Percentiles rank a stretch among this genome's conserved stretches.
These are phyloP conservation scores for Hymenoscyphus fraxineus DNA, from an alignment of 2,329 filamentous ascomycete species.

Conservation along the genomic window DNA sequence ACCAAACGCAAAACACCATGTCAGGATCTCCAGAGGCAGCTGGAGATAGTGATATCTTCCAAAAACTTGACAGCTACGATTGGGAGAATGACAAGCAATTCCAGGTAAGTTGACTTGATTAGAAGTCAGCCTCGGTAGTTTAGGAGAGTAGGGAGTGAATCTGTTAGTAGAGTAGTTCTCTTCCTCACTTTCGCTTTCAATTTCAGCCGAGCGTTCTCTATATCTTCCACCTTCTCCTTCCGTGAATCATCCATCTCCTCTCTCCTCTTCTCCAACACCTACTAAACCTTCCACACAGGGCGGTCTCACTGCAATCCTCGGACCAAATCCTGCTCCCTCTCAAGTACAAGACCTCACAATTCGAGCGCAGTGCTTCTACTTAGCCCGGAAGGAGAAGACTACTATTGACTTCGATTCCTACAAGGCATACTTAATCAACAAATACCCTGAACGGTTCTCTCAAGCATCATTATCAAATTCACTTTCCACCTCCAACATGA, in stretches of 20 bases:
- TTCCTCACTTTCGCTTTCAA: neutral
- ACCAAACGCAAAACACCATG: neutral
- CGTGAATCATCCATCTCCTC: neutral
- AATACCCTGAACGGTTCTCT: constrained; percentile 9
- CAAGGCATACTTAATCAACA: constrained; percentile 52
- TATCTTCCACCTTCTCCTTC: neutral
- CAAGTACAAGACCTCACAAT: constrained; percentile 55
- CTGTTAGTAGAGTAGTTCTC: no score
- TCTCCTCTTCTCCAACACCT: neutral
- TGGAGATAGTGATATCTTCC: constrained; percentile 46
- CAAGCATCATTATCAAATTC: constrained; percentile 1
- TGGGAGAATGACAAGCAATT: constrained; percentile 68
- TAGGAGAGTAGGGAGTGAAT: neutral
- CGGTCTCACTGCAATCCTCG: constrained; percentile 62
- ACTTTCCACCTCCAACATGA: constrained; percentile 7
- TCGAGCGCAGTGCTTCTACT: constrained; percentile 69
- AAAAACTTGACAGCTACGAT: constrained; percentile 60
- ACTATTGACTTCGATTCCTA: constrained; percentile 65
- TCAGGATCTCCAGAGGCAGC: neutral
- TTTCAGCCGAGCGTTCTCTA: neutral
- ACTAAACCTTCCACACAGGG: constrained; percentile 37
- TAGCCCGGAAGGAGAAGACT: constrained; percentile 44
- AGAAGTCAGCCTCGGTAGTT: constrained; percentile 21
- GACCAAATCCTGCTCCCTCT: constrained; percentile 51
- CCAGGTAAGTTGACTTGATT: constrained; percentile 44